Evolutionary conservation across 1,139 yeast species (phyloP).

Genomic region (Oligophagozyma castellii): DNA sequence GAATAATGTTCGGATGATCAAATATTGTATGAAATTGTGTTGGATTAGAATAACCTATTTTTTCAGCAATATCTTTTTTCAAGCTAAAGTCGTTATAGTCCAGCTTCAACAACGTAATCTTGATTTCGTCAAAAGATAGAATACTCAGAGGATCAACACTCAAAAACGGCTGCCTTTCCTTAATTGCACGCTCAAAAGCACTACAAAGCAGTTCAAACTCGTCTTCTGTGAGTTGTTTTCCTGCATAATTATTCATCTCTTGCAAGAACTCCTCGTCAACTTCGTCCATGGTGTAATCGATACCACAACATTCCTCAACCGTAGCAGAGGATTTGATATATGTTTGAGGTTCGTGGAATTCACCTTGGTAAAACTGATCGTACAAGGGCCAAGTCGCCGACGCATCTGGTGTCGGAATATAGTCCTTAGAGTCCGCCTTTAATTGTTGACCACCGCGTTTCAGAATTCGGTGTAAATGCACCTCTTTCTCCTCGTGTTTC

Average conservation of each 20-base stretch:
- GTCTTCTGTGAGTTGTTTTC: constrained; percentile 42
- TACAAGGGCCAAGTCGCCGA: constrained; percentile 74
- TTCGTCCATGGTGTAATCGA: constrained; percentile 85
- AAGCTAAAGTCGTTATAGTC: constrained; percentile 17
- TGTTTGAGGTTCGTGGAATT: constrained; percentile 58
- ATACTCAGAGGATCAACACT: constrained; percentile 74
- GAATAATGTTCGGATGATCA: constrained; percentile 30
- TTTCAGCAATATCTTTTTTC: constrained; percentile 15
- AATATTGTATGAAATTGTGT: constrained; percentile 16
- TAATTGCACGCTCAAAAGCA: constrained; percentile 58
- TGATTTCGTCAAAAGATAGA: constrained; percentile 55
- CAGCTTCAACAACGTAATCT: constrained; percentile 28
- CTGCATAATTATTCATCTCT: constrained; percentile 27
- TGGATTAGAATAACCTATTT: constrained; percentile 9
- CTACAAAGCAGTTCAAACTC: constrained; percentile 77
- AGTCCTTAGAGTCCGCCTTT: constrained; percentile 36
- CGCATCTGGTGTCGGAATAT: constrained; percentile 97
- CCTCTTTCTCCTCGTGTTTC: constrained; percentile 94
- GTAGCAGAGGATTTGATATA: constrained; percentile 88
- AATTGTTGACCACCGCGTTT: constrained; percentile 23
- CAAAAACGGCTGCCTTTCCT: constrained; percentile 77
- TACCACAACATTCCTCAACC: constrained; percentile 85
- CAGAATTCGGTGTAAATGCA: constrained; percentile 77
- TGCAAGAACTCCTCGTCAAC: constrained; percentile 57
- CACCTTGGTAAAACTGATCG: constrained; percentile 50